These are phyloP conservation scores for Canavalia gladiata DNA, from an alignment of 306 rosid species.

Conservation along the genomic window DNA sequence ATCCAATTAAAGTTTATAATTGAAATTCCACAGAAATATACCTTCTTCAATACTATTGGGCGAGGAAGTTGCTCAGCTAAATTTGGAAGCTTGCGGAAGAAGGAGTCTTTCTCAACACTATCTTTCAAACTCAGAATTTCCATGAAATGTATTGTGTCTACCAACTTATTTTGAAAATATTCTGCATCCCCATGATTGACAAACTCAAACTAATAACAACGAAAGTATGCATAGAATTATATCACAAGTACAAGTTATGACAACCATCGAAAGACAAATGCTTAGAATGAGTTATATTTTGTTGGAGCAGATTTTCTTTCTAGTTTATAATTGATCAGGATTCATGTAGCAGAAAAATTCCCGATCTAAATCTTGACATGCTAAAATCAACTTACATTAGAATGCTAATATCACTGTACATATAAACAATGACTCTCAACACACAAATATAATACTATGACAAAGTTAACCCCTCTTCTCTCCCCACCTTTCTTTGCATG, in stretches of 20 bases:
- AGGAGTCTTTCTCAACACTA: constrained; percentile 96
- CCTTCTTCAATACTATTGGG: constrained; percentile 93
- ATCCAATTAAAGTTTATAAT: constrained; percentile 24
- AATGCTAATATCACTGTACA: background rate
- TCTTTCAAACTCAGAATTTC: constrained; percentile 97
- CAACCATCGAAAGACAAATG: constrained; percentile 34
- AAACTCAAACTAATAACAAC: constrained; percentile 33
- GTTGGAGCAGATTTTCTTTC: constrained; percentile 16
- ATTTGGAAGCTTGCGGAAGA: constrained; percentile 99
- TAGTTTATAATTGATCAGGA: constrained; percentile 18
- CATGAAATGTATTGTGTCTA: constrained; percentile 98
- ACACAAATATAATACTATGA: background rate
- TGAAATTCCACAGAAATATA: constrained; percentile 48
- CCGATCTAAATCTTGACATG: constrained; percentile 26
- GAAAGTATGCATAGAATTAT: constrained; percentile 32
- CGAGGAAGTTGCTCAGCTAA: constrained; percentile 99
- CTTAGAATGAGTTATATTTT: constrained; percentile 7
- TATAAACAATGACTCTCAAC: background rate
- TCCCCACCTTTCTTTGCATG: background rate
- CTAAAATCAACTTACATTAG: constrained; percentile 33
- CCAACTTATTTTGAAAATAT: constrained; percentile 98
- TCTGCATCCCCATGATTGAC: constrained; percentile 65
- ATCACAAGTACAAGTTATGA: constrained; percentile 2
- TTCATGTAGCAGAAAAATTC: constrained; percentile 10
- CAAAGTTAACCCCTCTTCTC: background rate